Conservation (phyloP, 2,329 filamentous ascomycete genomes). For the Tolypocladium ophioglossoides region DNA sequence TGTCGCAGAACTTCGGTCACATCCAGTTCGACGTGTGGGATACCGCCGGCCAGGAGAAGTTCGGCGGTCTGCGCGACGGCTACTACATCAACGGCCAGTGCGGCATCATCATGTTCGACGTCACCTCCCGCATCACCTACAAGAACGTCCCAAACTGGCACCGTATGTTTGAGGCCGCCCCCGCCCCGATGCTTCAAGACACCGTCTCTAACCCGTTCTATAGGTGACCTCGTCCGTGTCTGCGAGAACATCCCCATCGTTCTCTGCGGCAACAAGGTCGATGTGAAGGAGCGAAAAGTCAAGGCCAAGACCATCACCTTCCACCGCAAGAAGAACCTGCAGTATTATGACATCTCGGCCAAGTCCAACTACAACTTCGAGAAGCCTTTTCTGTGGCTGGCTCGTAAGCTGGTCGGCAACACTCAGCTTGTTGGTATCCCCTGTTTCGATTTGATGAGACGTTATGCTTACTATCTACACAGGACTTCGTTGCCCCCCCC, state of each 20-base stretch:
- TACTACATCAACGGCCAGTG: conserved; percentile 99
- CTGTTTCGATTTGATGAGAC: neutral
- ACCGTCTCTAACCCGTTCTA: neutral
- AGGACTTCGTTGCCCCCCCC: conserved; percentile 95
- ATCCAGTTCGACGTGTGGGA: conserved; percentile 99
- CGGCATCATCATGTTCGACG: conserved; percentile 99
- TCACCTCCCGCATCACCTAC: conserved; percentile 98
- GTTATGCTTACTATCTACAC: conserved; percentile 14
- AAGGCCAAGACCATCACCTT: conserved; percentile 99
- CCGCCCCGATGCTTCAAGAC: neutral
- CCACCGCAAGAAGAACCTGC: conserved; percentile 99
- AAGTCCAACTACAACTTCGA: conserved; percentile 99
- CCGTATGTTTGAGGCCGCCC: conserved; percentile 53
- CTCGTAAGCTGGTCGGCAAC: conserved; percentile 96
- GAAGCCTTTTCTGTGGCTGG: conserved; percentile 99
- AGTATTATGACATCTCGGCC: conserved; percentile 99
- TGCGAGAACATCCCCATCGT: conserved; percentile 99
- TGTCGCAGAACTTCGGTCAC: conserved; percentile 68
- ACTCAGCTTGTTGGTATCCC: conserved; percentile 27
- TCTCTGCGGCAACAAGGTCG: conserved; percentile 98
- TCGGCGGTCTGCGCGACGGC: conserved; percentile 95
- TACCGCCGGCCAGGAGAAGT: conserved; percentile 98
- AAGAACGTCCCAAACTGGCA: conserved; percentile 99
- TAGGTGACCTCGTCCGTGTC: conserved; percentile 95
- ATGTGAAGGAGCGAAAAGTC: conserved; percentile 99